Percentiles rank a stretch among this genome's conserved stretches.
Conservation (phyloP, 139 green algal species). For the Micromonas commoda region DNA sequence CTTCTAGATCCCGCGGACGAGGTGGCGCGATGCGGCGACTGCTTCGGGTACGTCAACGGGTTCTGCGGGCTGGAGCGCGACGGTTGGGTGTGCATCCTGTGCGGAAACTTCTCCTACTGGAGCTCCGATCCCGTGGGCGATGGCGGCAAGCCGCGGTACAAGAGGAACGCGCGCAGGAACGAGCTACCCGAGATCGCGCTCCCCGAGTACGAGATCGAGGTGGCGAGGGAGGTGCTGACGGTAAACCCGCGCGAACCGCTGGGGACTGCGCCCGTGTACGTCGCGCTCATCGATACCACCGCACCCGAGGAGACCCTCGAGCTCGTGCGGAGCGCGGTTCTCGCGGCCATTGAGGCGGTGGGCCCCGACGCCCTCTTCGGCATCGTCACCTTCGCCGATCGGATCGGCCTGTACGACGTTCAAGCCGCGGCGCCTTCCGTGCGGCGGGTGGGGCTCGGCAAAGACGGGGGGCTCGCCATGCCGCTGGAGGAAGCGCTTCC, state of each 20-base stretch:
- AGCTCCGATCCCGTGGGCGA: not conserved
- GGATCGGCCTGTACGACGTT: slow-evolving; percentile 4
- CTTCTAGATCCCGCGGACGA: not conserved
- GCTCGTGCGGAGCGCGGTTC: not conserved
- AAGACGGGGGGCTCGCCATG: not conserved
- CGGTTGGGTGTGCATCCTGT: slow-evolving; percentile 13
- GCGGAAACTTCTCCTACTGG: not conserved
- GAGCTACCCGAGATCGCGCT: not conserved
- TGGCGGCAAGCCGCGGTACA: not conserved
- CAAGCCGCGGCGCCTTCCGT: not conserved
- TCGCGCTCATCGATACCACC: slow-evolving; percentile 1
- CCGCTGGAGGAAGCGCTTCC: not conserved
- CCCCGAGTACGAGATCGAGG: not conserved
- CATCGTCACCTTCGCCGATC: slow-evolving; percentile 8
- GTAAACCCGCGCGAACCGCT: not conserved
- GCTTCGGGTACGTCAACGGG: slow-evolving; percentile 22
- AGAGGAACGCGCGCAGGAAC: not conserved
- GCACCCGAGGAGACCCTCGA: not conserved
- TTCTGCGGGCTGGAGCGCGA: slow-evolving; percentile 5
- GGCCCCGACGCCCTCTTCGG: not conserved
- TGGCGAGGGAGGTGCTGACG: not conserved
- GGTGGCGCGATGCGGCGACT: slow-evolving; percentile 1
- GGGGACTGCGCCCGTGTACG: not conserved
- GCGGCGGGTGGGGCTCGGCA: not conserved
- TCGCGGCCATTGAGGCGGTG: slow-evolving; percentile 12